These are phyloP conservation scores for Boletus sp. DNA, from an alignment of 768 basidiomycete species.

Conservation along the genomic window DNA sequence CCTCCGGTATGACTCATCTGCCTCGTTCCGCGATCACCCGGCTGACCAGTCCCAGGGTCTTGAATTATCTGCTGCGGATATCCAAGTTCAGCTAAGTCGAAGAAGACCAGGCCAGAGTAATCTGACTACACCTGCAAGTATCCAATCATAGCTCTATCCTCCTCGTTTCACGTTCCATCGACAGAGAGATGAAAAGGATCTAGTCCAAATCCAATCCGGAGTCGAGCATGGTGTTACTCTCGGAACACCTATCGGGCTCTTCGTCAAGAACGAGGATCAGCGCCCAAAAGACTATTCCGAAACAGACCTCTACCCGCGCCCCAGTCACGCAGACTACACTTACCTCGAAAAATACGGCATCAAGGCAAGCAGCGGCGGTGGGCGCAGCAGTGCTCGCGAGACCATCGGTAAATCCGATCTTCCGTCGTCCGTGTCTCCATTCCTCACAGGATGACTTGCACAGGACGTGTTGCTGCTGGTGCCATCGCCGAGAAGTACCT, in stretches of 20 bases:
- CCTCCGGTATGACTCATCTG: constrained; percentile 67
- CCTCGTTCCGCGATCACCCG: constrained; percentile 6
- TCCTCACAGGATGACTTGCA: constrained; percentile 4
- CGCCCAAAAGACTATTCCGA: constrained; percentile 98
- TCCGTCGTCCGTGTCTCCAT: not conserved
- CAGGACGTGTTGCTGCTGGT: constrained; percentile 94
- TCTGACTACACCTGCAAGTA: constrained; percentile 88
- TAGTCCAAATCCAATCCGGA: constrained; percentile 91
- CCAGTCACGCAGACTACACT: constrained; percentile 96
- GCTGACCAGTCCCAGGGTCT: constrained; percentile 60
- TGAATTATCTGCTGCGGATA: constrained; percentile 71
- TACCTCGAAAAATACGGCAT: constrained; percentile 97
- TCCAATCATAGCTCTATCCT: not conserved
- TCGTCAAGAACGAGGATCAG: constrained; percentile 97
- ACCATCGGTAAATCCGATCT: constrained; percentile 68
- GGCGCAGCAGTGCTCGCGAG: constrained; percentile 91
- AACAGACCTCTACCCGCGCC: constrained; percentile 95
- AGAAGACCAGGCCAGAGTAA: constrained; percentile 94
- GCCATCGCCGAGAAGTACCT: constrained; percentile 98
- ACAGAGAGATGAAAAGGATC: constrained; percentile 93
- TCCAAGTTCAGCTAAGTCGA: constrained; percentile 88
- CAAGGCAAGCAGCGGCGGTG: constrained; percentile 96
- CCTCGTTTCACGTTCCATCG: constrained; percentile 1
- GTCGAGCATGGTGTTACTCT: constrained; percentile 91
- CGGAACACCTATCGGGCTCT: constrained; percentile 95